phyloP scores from a whole-genome alignment of 768 basidiomycete species.

The Pluteus cervinus region DNA sequence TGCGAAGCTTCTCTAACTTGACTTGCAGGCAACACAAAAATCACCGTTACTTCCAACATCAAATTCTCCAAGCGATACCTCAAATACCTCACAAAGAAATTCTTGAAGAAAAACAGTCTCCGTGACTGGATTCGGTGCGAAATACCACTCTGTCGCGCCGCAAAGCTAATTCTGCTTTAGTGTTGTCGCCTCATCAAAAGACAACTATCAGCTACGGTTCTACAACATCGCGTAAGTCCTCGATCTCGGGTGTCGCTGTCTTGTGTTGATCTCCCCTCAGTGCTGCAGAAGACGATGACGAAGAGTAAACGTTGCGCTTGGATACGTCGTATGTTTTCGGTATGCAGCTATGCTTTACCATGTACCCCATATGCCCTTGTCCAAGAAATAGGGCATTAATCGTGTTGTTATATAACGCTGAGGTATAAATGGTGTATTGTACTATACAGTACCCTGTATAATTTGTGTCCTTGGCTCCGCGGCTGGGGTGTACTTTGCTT shows the following conservation, averaged over 20 bases:
- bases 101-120: conserved; percentile 94
- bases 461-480: too few species aligned
- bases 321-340: too few species aligned
- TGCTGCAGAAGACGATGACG: conserved; percentile 24
- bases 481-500: conserved; percentile 29
- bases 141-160: neutral
- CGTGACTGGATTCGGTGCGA: conserved; percentile 92
- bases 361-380: too few species aligned
- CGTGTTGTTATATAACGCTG: too few species aligned
- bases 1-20: conserved; percentile 2
- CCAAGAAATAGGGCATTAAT: too few species aligned
- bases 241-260: neutral
- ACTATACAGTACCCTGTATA: too few species aligned
- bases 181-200: conserved; percentile 91
- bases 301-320: conserved; percentile 12
- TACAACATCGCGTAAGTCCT: conserved; percentile 81
- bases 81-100: conserved; percentile 99
- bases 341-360: too few species aligned
- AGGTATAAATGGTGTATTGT: too few species aligned
- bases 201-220: conserved; percentile 91
- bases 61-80: conserved; percentile 96
- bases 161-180: conserved; percentile 24
- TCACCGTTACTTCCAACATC: conserved; percentile 80
- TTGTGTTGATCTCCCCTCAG: conserved; percentile 11
- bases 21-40: conserved; percentile 62